Evolutionary conservation across 352 stramenopile genomes (phyloP).

Genomic region (Phytophthora multivora): DNA sequence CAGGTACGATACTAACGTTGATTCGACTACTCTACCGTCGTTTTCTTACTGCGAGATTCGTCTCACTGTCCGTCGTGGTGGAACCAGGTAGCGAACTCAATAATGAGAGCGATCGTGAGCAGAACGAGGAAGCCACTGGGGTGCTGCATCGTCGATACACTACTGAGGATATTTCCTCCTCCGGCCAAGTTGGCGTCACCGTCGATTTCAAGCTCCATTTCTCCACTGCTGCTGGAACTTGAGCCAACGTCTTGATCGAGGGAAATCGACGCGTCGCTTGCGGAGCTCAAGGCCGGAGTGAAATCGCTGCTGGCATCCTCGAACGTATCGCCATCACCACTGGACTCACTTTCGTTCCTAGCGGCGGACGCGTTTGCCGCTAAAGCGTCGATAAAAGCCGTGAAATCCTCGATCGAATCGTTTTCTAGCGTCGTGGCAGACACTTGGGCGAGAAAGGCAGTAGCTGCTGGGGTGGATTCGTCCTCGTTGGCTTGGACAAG

Average conservation of each 20-base stretch:
- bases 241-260: background rate
- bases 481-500: conserved; percentile 12
- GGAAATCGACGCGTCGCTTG: background rate
- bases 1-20: background rate
- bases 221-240: conserved; percentile 2
- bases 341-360: background rate
- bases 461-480: background rate
- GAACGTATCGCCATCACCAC: background rate
- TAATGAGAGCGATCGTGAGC: background rate
- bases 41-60: no score
- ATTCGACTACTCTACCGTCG: background rate
- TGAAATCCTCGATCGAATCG: conserved; percentile 4
- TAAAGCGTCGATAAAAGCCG: conserved; percentile 17
- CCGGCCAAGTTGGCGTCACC: conserved; percentile 17
- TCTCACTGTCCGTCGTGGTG: no score
- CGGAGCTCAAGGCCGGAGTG: conserved; percentile 3
- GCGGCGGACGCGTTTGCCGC: background rate
- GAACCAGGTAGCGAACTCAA: background rate
- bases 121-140: background rate
- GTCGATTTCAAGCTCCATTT: background rate
- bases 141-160: background rate
- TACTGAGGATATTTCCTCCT: background rate
- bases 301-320: conserved; percentile 1
- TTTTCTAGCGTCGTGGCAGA: background rate
- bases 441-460: conserved; percentile 12